Evolutionary conservation across 208 protist species (phyloP).

Genomic region (Trypanosoma cruzi): DNA sequence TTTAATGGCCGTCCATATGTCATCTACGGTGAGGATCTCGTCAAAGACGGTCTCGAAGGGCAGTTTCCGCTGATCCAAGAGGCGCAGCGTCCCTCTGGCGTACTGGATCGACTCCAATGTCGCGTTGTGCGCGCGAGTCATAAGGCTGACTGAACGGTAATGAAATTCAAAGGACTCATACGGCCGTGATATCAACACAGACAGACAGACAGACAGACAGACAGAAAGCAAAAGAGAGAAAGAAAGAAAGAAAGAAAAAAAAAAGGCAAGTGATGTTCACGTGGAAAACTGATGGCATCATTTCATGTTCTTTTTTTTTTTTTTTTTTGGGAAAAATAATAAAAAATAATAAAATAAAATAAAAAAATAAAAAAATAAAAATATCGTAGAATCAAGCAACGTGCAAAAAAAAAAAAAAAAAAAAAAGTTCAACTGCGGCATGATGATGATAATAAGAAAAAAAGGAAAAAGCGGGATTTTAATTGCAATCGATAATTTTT

Average conservation of each 20-base stretch:
- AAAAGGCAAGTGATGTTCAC: background rate
- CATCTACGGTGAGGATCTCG: conserved; percentile 77
- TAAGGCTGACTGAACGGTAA: background rate
- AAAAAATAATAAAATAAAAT: too few species aligned
- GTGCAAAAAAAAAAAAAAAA: too few species aligned
- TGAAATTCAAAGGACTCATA: background rate
- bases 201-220: conserved; percentile 3
- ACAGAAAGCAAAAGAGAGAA: background rate
- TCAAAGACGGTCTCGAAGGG: conserved; percentile 84
- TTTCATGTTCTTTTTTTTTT: too few species aligned
- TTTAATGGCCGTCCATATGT: conserved; percentile 90
- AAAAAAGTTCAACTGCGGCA: too few species aligned
- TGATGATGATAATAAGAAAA: too few species aligned
- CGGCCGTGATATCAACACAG: background rate
- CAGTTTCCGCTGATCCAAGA: conserved; percentile 88
- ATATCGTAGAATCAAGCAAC: too few species aligned
- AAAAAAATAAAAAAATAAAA: too few species aligned
- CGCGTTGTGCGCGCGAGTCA: conserved; percentile 34
- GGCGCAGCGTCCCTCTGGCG: conserved; percentile 44
- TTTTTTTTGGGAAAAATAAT: too few species aligned
- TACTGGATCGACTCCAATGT: conserved; percentile 90
- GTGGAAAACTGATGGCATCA: too few species aligned
- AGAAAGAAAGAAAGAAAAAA: too few species aligned
- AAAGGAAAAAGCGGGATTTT: background rate
- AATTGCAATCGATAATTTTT: background rate